A percentile compares a stretch with the other conserved stretches of the same genome.
These are phyloP conservation scores for Suillus subaureus DNA, from an alignment of 768 basidiomycete genomes.

Conservation along the genomic window DNA sequence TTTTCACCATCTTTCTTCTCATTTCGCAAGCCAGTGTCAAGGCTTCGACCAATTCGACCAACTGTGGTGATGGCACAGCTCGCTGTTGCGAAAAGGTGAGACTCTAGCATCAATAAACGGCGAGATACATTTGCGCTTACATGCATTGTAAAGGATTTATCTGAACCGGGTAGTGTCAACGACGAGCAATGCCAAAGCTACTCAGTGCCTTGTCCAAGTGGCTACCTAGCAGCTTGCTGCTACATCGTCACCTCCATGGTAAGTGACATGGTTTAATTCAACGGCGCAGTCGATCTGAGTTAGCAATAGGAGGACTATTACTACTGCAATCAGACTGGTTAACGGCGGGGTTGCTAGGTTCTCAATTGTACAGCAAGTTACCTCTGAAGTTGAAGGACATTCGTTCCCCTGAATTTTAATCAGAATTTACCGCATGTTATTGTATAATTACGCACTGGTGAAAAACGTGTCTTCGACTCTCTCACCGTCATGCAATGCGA, in stretches of 20 bases:
- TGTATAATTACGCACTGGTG: not conserved
- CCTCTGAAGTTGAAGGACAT: not conserved
- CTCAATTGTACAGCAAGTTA: not conserved
- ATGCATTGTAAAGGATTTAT: not conserved
- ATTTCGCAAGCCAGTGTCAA: not conserved
- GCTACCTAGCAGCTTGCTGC: not conserved
- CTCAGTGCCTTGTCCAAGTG: not conserved
- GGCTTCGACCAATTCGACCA: not conserved
- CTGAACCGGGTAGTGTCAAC: not conserved
- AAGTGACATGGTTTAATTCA: not conserved
- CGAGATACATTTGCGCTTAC: not conserved
- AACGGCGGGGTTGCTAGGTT: not conserved
- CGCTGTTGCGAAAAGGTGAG: not conserved
- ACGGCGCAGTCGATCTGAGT: not conserved
- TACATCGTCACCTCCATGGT: not conserved
- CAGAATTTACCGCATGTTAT: not conserved
- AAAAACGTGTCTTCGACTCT: not conserved
- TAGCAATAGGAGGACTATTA: not conserved
- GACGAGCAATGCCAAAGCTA: not conserved
- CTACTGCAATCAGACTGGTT: not conserved
- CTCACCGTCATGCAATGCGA: not conserved
- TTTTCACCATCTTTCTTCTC: not conserved
- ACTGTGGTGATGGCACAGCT: not conserved
- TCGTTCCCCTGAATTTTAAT: not conserved
- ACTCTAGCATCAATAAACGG: not conserved